Base-by-base conservation (phyloP, 2,329 filamentous ascomycete genomes). In the Penicillium sp. region DNA sequence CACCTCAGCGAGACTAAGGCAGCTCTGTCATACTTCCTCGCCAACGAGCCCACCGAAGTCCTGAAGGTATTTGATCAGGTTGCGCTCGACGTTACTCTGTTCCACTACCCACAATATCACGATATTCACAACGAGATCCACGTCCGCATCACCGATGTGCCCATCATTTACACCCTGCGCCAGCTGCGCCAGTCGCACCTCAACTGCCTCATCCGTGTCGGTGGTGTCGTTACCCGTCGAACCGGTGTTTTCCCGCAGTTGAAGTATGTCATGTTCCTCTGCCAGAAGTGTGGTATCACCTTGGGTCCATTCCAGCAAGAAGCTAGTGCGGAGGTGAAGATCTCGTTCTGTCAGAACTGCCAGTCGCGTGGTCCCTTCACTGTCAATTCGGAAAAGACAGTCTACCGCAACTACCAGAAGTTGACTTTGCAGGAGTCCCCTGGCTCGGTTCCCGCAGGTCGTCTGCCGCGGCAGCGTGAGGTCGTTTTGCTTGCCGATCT, bases 401-500 rank as follows among this genome's bases (percentile, higher is more conserved):
- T 99, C 17, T 99, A 99, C 78, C 89, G 94, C 62, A 99, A 99
- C 76, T 99, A 97, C 77, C 94, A 99, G 75, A 99, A 97, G 73
- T 82, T 99, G 67, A 99, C 94, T 0, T 84, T 99, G 13, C 94
- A 99, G 71, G 94, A 99, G 75, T 96, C 95, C 0, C 94, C 94
- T 4, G 95, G 94, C 54, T 97, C 94, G 7, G 94, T 99, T 3
- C 95, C 94, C 5, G 93, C 95, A 37, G 94, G 94, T 69, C 93
- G 94, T 75, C 84, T 99, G 47, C 94, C 94, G 4, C 89, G 95
- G 54, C 90, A 94, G 71, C 86, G 94, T 53, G 94, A 99, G 72
- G 93, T 99, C 38, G 92, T 99, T 62, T 84, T 99, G 13, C 85
- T 99, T 3, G 97, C 94, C 86, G 94, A 99, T 78, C 82, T 99